Percentiles rank a stretch among this genome's conserved stretches.
Evolutionary conservation across 2,329 filamentous ascomycete genomes (phyloP).

Genomic region (Ceratocystis cacaofunesta): DNA sequence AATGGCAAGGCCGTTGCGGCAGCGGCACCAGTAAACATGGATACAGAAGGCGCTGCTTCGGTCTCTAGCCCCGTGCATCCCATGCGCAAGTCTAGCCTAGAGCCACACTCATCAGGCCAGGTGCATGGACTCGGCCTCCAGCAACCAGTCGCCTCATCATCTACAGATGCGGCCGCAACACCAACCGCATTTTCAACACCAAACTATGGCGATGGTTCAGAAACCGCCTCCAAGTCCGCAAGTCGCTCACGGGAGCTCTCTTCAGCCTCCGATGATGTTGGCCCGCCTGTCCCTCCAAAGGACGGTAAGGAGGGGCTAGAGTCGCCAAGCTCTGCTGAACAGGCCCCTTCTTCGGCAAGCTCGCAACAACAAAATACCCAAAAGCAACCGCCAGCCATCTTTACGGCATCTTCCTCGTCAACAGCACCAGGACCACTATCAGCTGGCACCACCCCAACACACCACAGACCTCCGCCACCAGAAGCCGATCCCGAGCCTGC

Average conservation of each 20-base stretch:
- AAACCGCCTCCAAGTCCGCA: constrained; percentile 25
- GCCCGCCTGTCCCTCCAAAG: constrained; percentile 46
- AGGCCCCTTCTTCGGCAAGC: constrained; percentile 14
- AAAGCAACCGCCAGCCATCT: neutral
- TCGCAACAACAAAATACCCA: neutral
- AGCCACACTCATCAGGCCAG: constrained; percentile 45
- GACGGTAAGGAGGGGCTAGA: constrained; percentile 29
- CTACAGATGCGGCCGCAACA: constrained; percentile 28
- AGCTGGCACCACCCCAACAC: constrained; percentile 34
- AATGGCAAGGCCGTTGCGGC: neutral
- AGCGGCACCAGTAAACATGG: neutral
- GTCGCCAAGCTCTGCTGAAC: constrained; percentile 7
- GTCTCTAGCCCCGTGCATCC: constrained; percentile 42
- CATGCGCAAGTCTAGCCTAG: constrained; percentile 73
- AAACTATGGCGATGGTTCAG: constrained; percentile 19
- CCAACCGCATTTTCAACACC: constrained; percentile 20
- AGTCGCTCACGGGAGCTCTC: constrained; percentile 11
- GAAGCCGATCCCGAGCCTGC: constrained; percentile 67
- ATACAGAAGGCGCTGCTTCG: neutral
- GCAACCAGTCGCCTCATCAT: neutral
- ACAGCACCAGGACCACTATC: neutral
- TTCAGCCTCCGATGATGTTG: constrained; percentile 30
- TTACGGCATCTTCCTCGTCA: neutral
- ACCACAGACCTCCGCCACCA: constrained; percentile 52
- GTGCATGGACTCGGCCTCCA: constrained; percentile 28